A percentile compares a stretch with the other conserved stretches of the same genome.
These are phyloP conservation scores for Fonsecaea erecta DNA, from an alignment of 2,329 filamentous ascomycete genomes.

Conservation along the genomic window DNA sequence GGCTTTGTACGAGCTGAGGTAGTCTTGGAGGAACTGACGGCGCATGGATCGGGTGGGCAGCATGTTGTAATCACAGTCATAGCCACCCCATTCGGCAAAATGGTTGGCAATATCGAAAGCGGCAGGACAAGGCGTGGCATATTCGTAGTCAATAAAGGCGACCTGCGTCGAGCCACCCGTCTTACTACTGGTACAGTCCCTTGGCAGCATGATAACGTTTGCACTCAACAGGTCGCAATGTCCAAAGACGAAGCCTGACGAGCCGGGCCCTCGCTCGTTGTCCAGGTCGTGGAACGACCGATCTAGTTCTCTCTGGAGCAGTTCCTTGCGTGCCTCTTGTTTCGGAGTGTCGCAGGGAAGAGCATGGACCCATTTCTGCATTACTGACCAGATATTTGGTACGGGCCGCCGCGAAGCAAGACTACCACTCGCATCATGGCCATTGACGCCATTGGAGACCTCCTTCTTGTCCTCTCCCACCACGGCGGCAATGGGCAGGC, in stretches of 20 bases:
- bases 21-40: slow-evolving; percentile 79
- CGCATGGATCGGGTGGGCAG: slow-evolving; percentile 79
- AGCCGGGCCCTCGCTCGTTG: slow-evolving; percentile 75
- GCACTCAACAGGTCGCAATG: slow-evolving; percentile 79
- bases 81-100: slow-evolving; percentile 97
- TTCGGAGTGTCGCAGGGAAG: slow-evolving; percentile 74
- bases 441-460: slow-evolving; percentile 27
- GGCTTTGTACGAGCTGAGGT: slow-evolving; percentile 74
- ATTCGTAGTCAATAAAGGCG: slow-evolving; percentile 97
- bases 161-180: slow-evolving; percentile 57
- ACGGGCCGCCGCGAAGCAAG: slow-evolving; percentile 66
- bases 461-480: slow-evolving; percentile 35
- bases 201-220: slow-evolving; percentile 83
- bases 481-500: slow-evolving; percentile 60
- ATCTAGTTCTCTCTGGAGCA: slow-evolving; percentile 75
- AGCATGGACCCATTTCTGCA: slow-evolving; percentile 93
- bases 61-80: slow-evolving; percentile 86
- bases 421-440: slow-evolving; percentile 24
- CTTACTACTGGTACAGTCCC: slow-evolving; percentile 42
- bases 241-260: slow-evolving; percentile 64
- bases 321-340: slow-evolving; percentile 68
- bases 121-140: slow-evolving; percentile 89
- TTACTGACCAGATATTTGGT: slow-evolving; percentile 92
- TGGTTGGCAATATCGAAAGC: slow-evolving; percentile 98
- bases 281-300: slow-evolving; percentile 73